Percentiles rank a stretch among this genome's conserved stretches.
Conservation (phyloP, 345 rosid genomes). For the Citrus sp. region DNA sequence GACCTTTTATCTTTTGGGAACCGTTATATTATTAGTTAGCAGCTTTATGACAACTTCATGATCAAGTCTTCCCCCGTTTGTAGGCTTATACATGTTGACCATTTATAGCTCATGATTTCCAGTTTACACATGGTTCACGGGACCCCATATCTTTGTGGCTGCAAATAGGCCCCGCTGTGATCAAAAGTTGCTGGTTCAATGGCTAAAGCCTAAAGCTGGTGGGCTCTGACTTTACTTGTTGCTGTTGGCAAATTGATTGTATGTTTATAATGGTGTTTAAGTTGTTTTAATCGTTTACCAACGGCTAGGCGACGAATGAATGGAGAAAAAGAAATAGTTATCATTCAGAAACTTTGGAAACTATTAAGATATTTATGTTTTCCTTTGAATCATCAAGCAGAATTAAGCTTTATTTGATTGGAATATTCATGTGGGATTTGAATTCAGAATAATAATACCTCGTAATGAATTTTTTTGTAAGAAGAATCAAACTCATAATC, state of each 20-base stretch:
- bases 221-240: neutral
- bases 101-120: neutral
- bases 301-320: neutral
- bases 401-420: too few relatives aligned
- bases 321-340: neutral
- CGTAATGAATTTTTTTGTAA: too few relatives aligned
- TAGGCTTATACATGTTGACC: neutral
- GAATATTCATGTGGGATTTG: too few relatives aligned
- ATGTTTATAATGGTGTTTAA: neutral
- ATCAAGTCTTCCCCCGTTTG: neutral
- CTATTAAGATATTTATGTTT: too few relatives aligned
- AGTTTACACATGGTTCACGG: neutral
- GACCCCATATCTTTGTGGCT: neutral
- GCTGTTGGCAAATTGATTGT: neutral
- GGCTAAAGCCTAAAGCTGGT: neutral
- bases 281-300: neutral
- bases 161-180: neutral
- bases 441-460: too few relatives aligned
- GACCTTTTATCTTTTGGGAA: neutral
- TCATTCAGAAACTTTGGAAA: too few relatives aligned
- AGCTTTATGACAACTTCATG: neutral
- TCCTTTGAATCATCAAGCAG: too few relatives aligned
- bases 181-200: neutral
- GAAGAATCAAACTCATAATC: too few relatives aligned
- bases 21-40: neutral